Evolutionary conservation across 208 protist genomes (phyloP).

Genomic region (Borovskyia barvae): DNA sequence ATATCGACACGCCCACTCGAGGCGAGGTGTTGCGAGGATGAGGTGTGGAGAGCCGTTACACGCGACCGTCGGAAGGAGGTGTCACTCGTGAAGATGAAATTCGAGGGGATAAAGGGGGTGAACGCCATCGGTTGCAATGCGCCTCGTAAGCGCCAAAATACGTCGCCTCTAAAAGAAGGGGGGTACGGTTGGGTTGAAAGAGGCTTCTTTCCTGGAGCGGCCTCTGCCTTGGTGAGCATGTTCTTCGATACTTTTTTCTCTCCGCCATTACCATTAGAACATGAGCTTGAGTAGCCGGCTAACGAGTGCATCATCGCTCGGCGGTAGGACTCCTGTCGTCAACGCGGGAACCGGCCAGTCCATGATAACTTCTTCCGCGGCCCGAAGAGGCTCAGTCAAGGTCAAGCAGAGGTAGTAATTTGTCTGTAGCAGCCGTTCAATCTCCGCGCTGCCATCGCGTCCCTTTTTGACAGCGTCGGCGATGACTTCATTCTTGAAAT

Average conservation of each 20-base stretch:
- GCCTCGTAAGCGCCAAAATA: too few species aligned
- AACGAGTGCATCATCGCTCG: conserved; percentile 38
- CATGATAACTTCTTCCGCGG: conserved; percentile 78
- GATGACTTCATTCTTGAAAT: conserved; percentile 50
- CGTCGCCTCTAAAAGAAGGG: too few species aligned
- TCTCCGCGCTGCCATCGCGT: conserved; percentile 21
- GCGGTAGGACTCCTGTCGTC: conserved; percentile 39
- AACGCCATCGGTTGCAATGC: too few species aligned
- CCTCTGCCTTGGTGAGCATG: too few species aligned
- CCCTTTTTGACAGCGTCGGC: conserved; percentile 27
- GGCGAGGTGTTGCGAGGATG: too few species aligned
- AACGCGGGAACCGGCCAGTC: conserved; percentile 46
- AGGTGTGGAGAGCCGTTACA: too few species aligned
- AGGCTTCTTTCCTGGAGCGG: too few species aligned
- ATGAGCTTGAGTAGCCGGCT: conserved; percentile 68
- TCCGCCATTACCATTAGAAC: conserved; percentile 32
- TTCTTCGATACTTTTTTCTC: background rate
- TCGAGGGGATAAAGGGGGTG: too few species aligned
- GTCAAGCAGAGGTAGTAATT: conserved; percentile 74
- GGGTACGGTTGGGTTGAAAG: too few species aligned
- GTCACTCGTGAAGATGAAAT: too few species aligned
- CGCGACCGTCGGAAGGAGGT: too few species aligned
- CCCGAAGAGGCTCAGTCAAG: conserved; percentile 38
- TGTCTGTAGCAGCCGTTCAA: conserved; percentile 26
- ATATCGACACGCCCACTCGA: too few species aligned